Conservation (phyloP, 805 yeast genomes). For the Pichia insulana region DNA sequence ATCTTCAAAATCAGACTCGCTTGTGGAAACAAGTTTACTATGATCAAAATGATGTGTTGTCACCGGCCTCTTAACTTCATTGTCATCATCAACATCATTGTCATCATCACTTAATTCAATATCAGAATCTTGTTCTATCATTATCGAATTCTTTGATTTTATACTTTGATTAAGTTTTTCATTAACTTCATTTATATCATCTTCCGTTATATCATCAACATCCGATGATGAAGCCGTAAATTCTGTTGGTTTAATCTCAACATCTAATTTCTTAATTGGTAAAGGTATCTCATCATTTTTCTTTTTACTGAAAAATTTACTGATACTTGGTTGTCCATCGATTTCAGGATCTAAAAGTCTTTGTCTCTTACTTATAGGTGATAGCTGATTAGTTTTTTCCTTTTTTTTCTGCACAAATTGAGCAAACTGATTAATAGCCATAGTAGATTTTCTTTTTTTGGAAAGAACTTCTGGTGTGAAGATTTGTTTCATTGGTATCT, state of each 20-base stretch:
- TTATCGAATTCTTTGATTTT: background rate
- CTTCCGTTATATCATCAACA: constrained; percentile 12
- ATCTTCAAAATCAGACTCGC: constrained; percentile 25
- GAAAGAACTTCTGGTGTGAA: background rate
- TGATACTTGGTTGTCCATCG: constrained; percentile 7
- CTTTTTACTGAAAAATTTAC: constrained; percentile 16
- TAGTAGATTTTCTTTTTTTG: constrained; percentile 14
- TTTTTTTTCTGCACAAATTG: constrained; percentile 6
- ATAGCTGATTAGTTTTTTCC: constrained; percentile 5
- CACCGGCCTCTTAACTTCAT: background rate
- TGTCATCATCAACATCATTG: constrained; percentile 3
- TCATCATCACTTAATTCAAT: constrained; percentile 6
- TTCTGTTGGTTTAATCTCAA: background rate
- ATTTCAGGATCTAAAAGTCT: constrained; percentile 16
- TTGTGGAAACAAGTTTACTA: constrained; percentile 15
- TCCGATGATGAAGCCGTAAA: constrained; percentile 9
- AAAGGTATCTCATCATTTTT: background rate
- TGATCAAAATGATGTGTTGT: background rate
- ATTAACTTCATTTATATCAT: constrained; percentile 5
- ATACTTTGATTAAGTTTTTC: constrained; percentile 1
- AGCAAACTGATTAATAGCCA: constrained; percentile 19
- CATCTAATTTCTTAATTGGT: background rate
- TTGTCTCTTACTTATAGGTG: constrained; percentile 22
- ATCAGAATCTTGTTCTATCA: constrained; percentile 5
- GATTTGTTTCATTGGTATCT: constrained; percentile 1